Percentiles rank a stretch among this genome's conserved stretches.
These are phyloP conservation scores for Pelargonium australe DNA, from an alignment of 441 rosid genomes.

Conservation along the genomic window DNA sequence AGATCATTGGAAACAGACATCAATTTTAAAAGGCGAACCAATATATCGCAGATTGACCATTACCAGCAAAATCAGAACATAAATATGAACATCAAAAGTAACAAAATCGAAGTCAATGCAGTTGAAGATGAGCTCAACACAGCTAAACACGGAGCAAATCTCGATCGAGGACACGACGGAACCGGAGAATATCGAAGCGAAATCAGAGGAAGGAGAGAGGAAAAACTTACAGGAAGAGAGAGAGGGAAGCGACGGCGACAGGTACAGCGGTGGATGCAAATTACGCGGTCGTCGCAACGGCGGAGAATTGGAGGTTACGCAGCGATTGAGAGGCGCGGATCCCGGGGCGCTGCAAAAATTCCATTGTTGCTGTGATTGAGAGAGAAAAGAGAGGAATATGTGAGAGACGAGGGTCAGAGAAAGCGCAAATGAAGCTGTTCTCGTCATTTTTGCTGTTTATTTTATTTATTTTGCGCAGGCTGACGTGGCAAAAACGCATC, in stretches of 20 bases:
- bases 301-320: slow-evolving; percentile 18
- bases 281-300: slow-evolving; percentile 24
- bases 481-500: slow-evolving; percentile 1
- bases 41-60: not conserved
- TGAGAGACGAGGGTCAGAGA: slow-evolving; percentile 23
- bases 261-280: slow-evolving; percentile 14
- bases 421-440: slow-evolving; percentile 46
- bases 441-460: not conserved
- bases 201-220: slow-evolving; percentile 9
- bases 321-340: slow-evolving; percentile 44
- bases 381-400: slow-evolving; percentile 16
- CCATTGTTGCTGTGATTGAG: slow-evolving; percentile 26
- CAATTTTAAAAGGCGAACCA: not conserved
- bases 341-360: slow-evolving; percentile 43
- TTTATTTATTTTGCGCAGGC: not conserved
- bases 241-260: slow-evolving; percentile 5
- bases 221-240: not conserved
- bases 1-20: not conserved
- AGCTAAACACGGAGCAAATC: slow-evolving; percentile 6
- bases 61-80: not conserved
- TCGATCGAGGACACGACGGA: slow-evolving; percentile 6
- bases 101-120: slow-evolving; percentile 24
- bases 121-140: not conserved
- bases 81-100: not conserved
- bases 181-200: not conserved